Evolutionary conservation across 1,284 basidiomycete species (phyloP), one percentile per base, ranked within the genome.

Genomic region (Moesziomyces aphidis): DNA sequence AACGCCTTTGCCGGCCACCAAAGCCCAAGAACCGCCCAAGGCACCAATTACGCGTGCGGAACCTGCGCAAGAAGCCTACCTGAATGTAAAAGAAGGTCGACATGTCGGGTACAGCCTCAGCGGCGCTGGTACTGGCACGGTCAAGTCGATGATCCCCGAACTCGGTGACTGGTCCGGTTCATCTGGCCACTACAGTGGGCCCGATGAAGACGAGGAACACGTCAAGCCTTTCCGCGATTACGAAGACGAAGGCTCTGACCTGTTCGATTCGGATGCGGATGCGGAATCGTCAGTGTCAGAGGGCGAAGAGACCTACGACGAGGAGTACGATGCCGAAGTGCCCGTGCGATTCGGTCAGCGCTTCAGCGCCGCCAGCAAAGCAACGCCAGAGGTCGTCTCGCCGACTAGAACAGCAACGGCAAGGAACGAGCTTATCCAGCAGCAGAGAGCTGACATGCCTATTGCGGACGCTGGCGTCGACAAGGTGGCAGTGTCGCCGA

Each of bases 91-190:
- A 3, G 54, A 61, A 21, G 53, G 55, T 11, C 54, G 50, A 11
- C 66, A 62, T 8, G 52, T 55, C 4, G 62, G 56, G 15, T 74
- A 70, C 55, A 36, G 63, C 13, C 42, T 74, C n/a, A 57, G 47
- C 28, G 55, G 50, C 1, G 47, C 56, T 0, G 61, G 46, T 8
- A 44, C 55, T 17, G 56, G 50, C 13, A 74, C 72, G 4, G 55
- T 74, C 66, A 69, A 70, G 45, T 74, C 72, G 54, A 66, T 70
- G 53, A 50, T 62, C 6, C 66, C 72, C 8, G 66, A 74, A 52
- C 31, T 45, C 15, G 72, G 72, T 15, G 52, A 70, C 42, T 74
- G 72, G 72, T 68, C 64, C 0, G 56, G 49, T 3, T 66, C 70
- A 4, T 53, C 53, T 8, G 55, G 48, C 8, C 42, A 53, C 24